Percentiles rank a stretch among this genome's conserved stretches.
These are phyloP conservation scores for Martensiomyces pterosporus DNA, from an alignment of 192 early-diverging fungal genomes.

Conservation along the genomic window DNA sequence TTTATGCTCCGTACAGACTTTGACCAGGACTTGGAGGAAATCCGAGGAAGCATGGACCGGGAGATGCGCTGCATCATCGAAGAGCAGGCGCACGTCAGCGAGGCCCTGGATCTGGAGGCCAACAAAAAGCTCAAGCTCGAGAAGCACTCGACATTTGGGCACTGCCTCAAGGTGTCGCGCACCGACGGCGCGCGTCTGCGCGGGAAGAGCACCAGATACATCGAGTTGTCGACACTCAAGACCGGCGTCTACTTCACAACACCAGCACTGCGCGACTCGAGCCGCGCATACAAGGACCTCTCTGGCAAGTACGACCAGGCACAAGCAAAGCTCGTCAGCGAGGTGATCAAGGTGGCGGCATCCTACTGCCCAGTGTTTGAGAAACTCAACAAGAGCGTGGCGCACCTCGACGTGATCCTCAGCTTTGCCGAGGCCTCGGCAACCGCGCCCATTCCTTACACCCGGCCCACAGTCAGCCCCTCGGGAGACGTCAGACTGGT, in stretches of 20 bases:
- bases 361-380: conserved; percentile 83
- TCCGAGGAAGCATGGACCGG: conserved; percentile 50
- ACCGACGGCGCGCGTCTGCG: conserved; percentile 66
- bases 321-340: conserved; percentile 74
- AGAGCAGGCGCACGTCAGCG: conserved; percentile 57
- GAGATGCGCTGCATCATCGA: conserved; percentile 53
- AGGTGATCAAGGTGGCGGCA: conserved; percentile 83
- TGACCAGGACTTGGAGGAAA: conserved; percentile 55
- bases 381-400: conserved; percentile 66
- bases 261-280: conserved; percentile 59
- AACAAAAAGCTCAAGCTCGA: conserved; percentile 92
- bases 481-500: conserved; percentile 65
- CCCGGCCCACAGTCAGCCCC: conserved; percentile 62
- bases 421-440: conserved; percentile 85
- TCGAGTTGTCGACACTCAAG: conserved; percentile 85
- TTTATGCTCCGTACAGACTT: conserved; percentile 84
- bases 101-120: conserved; percentile 67
- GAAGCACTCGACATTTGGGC: conserved; percentile 72
- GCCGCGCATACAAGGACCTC: conserved; percentile 56
- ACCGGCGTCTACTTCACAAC: conserved; percentile 89
- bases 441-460: conserved; percentile 78
- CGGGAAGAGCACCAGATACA: conserved; percentile 60
- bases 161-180: conserved; percentile 78
- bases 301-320: conserved; percentile 60
- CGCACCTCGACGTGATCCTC: conserved; percentile 83